These are phyloP conservation scores for Kalmusia sp. DNA, from an alignment of 2,329 filamentous ascomycete species.

Conservation along the genomic window DNA sequence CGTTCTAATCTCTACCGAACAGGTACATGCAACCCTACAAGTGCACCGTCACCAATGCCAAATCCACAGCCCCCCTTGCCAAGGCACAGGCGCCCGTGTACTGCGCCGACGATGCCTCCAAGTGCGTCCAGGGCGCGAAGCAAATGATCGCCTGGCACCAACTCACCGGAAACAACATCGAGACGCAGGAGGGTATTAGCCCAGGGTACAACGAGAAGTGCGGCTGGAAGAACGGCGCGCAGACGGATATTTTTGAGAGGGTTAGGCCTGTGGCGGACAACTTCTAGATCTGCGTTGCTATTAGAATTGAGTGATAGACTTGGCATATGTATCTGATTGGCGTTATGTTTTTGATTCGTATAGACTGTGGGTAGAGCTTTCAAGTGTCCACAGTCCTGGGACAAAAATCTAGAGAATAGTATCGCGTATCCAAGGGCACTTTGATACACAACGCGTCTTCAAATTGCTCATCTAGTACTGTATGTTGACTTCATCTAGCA, in stretches of 20 bases:
- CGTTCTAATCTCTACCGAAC: not conserved
- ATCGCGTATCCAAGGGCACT: no score
- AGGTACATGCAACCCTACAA: constrained; percentile 59
- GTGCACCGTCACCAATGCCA: constrained; percentile 56
- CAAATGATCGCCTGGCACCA: constrained; percentile 60
- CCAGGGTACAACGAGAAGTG: constrained; percentile 35
- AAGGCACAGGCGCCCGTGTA: constrained; percentile 51
- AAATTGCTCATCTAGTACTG: no score
- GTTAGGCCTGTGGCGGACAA: not conserved
- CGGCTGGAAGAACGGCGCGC: constrained; percentile 31
- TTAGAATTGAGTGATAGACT: no score
- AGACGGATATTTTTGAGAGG: constrained; percentile 34
- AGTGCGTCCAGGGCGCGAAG: constrained; percentile 57
- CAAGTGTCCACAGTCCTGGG: no score
- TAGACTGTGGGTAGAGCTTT: no score
- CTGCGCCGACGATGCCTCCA: constrained; percentile 50
- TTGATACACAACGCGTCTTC: no score
- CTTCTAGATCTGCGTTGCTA: not conserved
- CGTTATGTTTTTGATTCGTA: no score
- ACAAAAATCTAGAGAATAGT: no score
- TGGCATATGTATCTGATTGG: no score
- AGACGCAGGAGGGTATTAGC: constrained; percentile 18
- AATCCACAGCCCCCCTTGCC: constrained; percentile 51
- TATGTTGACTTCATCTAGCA: no score
- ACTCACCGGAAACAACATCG: constrained; percentile 30